Conservation (phyloP, 2,329 filamentous ascomycete species). For the Bipolaris sorokiniana region DNA sequence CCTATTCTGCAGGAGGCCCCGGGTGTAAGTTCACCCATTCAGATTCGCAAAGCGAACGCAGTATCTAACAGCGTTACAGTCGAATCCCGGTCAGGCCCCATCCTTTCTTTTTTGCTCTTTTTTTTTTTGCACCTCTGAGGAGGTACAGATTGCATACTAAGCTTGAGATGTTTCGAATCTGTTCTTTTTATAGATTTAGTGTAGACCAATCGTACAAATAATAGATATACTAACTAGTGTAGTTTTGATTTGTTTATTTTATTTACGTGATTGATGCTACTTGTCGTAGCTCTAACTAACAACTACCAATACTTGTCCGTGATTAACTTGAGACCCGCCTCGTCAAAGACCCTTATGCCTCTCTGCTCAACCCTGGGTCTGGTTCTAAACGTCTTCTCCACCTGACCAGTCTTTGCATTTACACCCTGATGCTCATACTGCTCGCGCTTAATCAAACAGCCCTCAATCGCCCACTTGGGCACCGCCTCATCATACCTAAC, state of each 20-base stretch:
- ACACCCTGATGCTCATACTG: slow-evolving; percentile 38
- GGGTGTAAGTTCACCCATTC: slow-evolving; percentile 31
- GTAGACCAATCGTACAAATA: too few species aligned
- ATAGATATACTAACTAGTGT: neutral
- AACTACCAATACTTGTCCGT: slow-evolving; percentile 34
- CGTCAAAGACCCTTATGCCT: slow-evolving; percentile 33
- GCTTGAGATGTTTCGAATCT: too few species aligned
- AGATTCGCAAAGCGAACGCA: slow-evolving; percentile 12
- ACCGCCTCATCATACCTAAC: slow-evolving; percentile 34
- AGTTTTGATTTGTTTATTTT: neutral
- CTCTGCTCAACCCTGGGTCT: slow-evolving; percentile 35
- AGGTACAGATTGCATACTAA: neutral
- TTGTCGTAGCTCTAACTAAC: too few species aligned
- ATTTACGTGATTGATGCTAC: neutral
- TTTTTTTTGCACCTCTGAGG: neutral
- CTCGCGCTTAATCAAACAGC: slow-evolving; percentile 41
- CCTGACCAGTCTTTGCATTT: slow-evolving; percentile 34
- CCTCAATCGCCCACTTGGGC: slow-evolving; percentile 42
- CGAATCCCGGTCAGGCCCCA: slow-evolving; percentile 40
- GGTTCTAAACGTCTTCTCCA: slow-evolving; percentile 31
- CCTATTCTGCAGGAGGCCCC: slow-evolving; percentile 38
- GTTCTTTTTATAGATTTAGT: too few species aligned
- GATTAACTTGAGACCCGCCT: slow-evolving; percentile 32
- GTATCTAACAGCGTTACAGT: slow-evolving; percentile 25
- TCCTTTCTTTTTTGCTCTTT: slow-evolving; percentile 19